Evolutionary conservation across 345 rosid genomes (phyloP).

Genomic region (Cardamine resedifolia): DNA sequence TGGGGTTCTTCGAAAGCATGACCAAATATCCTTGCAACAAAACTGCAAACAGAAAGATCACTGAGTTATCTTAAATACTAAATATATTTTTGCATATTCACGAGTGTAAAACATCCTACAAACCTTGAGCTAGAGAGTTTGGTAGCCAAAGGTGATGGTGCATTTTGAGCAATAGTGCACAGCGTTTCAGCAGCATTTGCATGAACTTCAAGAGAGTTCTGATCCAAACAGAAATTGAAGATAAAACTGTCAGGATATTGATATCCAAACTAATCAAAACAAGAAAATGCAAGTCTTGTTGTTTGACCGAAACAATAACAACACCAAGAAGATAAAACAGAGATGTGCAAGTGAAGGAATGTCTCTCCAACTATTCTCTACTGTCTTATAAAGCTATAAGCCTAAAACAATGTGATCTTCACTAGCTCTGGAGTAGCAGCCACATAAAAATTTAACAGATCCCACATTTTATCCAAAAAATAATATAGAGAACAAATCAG

Average conservation of each 20-base stretch:
- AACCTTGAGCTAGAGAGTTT: constrained; percentile 92
- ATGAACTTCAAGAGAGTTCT: constrained; percentile 87
- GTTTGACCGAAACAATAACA: constrained; percentile 9
- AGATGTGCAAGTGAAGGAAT: constrained; percentile 9
- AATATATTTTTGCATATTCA: neutral
- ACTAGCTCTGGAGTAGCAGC: constrained; percentile 12
- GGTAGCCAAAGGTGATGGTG: constrained; percentile 85
- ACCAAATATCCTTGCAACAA: constrained; percentile 83
- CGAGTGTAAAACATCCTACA: constrained; percentile 20
- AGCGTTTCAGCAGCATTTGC: constrained; percentile 92
- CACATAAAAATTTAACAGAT: constrained; percentile 12
- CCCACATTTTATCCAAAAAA: neutral
- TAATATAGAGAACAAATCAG: neutral
- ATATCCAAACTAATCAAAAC: constrained; percentile 7
- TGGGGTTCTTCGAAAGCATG: constrained; percentile 90
- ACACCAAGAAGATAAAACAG: constrained; percentile 8
- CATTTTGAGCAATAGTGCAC: constrained; percentile 84
- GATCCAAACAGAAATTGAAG: constrained; percentile 19
- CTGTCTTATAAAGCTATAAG: constrained; percentile 1
- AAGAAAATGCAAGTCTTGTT: neutral
- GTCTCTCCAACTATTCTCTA: neutral
- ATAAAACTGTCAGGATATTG: neutral
- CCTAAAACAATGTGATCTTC: constrained; percentile 4
- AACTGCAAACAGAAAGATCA: constrained; percentile 51
- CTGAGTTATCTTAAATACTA: constrained; percentile 5